Conservation (phyloP, 2,329 filamentous ascomycete genomes). For the Talaromyces sp. region DNA sequence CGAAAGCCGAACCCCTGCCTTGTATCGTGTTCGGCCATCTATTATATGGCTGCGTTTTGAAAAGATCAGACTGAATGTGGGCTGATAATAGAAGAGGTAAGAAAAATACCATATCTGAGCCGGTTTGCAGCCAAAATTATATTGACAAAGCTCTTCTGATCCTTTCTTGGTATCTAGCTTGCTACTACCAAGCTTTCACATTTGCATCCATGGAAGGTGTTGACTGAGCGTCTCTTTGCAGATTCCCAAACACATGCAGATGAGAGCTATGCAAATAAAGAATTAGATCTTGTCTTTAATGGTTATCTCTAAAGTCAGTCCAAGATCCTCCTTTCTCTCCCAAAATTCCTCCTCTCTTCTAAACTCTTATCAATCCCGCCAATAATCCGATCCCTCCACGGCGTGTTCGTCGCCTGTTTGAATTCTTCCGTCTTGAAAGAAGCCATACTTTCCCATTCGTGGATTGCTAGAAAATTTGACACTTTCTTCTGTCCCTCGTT, state of each 20-base stretch:
- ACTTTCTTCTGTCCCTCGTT: not conserved
- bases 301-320: not conserved
- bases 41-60: not conserved
- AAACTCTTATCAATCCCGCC: not conserved
- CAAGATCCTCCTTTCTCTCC: not conserved
- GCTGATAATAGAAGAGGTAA: not conserved
- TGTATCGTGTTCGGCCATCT: not conserved
- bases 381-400: constrained; percentile 4
- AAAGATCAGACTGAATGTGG: not conserved
- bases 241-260: not conserved
- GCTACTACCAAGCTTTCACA: not conserved
- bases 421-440: not conserved
- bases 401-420: not conserved
- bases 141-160: not conserved
- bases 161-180: not conserved
- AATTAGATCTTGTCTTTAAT: not conserved
- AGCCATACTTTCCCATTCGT: not conserved
- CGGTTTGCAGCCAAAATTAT: not conserved
- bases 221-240: not conserved
- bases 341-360: constrained; percentile 2
- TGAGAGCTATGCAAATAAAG: not conserved
- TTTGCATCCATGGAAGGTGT: not conserved
- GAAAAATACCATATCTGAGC: not conserved
- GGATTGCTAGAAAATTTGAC: not conserved
- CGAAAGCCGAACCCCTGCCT: no score